phyloP scores from a whole-genome alignment of 371 early-diverging fungal genomes.

The Cokeromyces recurvatus region DNA sequence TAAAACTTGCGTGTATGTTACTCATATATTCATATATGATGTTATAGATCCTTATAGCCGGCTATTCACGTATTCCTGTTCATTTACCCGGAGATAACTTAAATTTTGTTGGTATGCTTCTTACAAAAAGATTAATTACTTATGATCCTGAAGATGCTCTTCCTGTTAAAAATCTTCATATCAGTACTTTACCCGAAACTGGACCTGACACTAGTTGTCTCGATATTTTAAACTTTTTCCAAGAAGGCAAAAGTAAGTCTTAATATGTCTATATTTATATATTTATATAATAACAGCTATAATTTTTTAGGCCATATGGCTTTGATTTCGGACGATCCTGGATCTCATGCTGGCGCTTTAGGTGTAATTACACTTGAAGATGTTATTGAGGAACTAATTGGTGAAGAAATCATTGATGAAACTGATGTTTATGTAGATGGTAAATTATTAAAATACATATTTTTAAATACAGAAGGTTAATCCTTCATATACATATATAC shows the following conservation, averaged over 20 bases:
- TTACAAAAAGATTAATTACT: constrained; percentile 86
- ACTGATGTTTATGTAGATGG: constrained; percentile 90
- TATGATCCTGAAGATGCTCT: constrained; percentile 80
- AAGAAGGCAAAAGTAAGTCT: constrained; percentile 73
- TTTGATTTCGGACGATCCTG: constrained; percentile 62
- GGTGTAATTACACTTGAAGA: constrained; percentile 97
- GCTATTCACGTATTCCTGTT: constrained; percentile 91
- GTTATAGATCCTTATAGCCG: constrained; percentile 51
- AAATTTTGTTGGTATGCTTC: constrained; percentile 88
- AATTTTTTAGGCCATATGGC: constrained; percentile 50
- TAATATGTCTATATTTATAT: not conserved
- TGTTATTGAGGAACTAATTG: constrained; percentile 95
- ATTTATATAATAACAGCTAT: constrained; percentile 6
- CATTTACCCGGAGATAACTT: constrained; percentile 51
- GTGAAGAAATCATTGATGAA: constrained; percentile 91
- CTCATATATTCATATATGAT: not conserved
- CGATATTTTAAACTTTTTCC: constrained; percentile 92
- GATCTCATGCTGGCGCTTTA: constrained; percentile 48
- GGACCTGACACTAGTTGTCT: constrained; percentile 71
- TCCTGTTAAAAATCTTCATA: constrained; percentile 63
- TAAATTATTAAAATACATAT: constrained; percentile 10
- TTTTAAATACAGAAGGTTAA: too few relatives aligned
- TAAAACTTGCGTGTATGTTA: not conserved
- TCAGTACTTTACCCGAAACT: constrained; percentile 76
- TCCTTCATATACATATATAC: too few relatives aligned